Evolutionary conservation across 2,329 filamentous ascomycete genomes (phyloP).

Genomic region (Colletotrichum scovillei): DNA sequence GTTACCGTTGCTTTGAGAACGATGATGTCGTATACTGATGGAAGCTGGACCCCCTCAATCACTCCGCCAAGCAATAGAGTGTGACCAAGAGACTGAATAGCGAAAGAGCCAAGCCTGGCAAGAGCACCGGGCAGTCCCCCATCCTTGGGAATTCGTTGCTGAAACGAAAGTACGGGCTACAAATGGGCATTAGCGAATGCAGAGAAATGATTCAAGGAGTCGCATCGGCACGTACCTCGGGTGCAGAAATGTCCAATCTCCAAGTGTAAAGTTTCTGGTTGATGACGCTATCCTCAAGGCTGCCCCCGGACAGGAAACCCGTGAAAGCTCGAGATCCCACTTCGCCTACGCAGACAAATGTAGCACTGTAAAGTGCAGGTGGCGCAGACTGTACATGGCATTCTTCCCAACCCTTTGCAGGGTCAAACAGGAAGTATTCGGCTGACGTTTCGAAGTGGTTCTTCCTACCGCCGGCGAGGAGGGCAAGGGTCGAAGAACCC

Average conservation of each 20-base stretch:
- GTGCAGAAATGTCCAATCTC: constrained; percentile 59
- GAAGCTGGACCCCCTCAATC: constrained; percentile 52
- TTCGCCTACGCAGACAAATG: constrained; percentile 46
- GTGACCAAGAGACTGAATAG: constrained; percentile 42
- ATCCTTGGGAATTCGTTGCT: neutral
- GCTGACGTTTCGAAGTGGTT: constrained; percentile 59
- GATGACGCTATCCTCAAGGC: constrained; percentile 72
- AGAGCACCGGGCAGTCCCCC: constrained; percentile 29
- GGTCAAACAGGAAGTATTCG: constrained; percentile 65
- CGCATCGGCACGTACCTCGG: constrained; percentile 46
- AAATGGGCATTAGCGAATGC: neutral
- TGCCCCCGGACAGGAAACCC: constrained; percentile 80
- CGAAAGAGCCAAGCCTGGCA: constrained; percentile 57
- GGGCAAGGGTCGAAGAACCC: constrained; percentile 58
- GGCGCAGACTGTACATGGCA: constrained; percentile 52
- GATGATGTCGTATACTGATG: constrained; percentile 63
- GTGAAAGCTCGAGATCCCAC: constrained; percentile 47
- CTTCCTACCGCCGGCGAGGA: constrained; percentile 73
- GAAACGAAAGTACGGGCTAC: constrained; percentile 21
- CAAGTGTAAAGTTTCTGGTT: constrained; percentile 73
- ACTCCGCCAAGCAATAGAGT: constrained; percentile 58
- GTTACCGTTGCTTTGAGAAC: constrained; percentile 41
- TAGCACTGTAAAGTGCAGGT: constrained; percentile 56
- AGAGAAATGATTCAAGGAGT: neutral
- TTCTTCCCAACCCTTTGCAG: constrained; percentile 57